Evolutionary conservation across 1,284 basidiomycete genomes (phyloP).

Genomic region (Austroboletus sp.): DNA sequence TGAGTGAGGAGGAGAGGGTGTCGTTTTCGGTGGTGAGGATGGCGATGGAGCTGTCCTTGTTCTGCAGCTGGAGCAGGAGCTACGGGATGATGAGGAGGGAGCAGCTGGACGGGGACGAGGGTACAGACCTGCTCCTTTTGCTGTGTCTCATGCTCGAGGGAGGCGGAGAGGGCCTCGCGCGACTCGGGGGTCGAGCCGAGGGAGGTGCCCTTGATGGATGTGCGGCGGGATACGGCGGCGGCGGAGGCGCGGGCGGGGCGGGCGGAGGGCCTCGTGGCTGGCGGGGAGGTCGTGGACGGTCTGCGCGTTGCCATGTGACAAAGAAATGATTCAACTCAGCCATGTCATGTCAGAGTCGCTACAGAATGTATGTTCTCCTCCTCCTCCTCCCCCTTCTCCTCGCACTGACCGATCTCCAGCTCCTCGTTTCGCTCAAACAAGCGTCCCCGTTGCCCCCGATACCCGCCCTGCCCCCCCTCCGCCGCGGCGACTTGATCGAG

Average conservation of each 20-base stretch:
- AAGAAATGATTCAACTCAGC: neutral
- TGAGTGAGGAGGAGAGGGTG: conserved; percentile 54
- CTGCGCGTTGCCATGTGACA: conserved; percentile 34
- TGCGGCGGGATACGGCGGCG: conserved; percentile 41
- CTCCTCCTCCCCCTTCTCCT: neutral
- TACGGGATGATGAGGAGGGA: conserved; percentile 28
- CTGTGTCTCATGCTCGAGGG: conserved; percentile 68
- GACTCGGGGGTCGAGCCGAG: conserved; percentile 35
- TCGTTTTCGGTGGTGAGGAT: conserved; percentile 58
- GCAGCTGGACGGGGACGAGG: neutral
- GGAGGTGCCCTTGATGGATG: conserved; percentile 42
- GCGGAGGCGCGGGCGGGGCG: conserved; percentile 44
- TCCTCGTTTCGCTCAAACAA: conserved; percentile 20
- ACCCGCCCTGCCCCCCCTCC: conserved; percentile 23
- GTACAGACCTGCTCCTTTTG: conserved; percentile 66
- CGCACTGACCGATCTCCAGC: conserved; percentile 18
- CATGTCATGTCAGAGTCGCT: conserved; percentile 40
- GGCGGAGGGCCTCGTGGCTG: conserved; percentile 33
- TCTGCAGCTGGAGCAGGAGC: conserved; percentile 68
- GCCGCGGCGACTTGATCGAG: conserved; percentile 52
- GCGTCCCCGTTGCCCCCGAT: conserved; percentile 24
- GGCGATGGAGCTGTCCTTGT: conserved; percentile 64
- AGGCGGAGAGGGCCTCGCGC: conserved; percentile 50
- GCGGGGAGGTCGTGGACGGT: conserved; percentile 33
- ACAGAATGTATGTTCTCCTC: conserved; percentile 35